Conservation (phyloP, 2,329 filamentous ascomycete species). For the Diaporthe sp. region DNA sequence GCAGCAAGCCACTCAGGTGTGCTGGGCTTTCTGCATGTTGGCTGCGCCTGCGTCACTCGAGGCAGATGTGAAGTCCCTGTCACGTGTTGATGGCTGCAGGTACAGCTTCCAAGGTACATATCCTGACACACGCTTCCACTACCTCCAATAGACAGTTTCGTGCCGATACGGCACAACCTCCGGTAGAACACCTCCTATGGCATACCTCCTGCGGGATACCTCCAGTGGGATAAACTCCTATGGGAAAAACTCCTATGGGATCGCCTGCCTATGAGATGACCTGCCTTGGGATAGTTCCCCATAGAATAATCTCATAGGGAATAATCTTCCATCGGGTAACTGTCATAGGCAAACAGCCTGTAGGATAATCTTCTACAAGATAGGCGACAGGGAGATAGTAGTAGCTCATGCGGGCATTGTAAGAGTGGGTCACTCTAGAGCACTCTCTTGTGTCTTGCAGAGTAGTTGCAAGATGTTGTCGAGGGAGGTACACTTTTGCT, state of each 20-base stretch:
- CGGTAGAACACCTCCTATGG: neutral
- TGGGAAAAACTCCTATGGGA: too few relatives aligned
- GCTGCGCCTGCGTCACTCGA: neutral
- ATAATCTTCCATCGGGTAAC: neutral
- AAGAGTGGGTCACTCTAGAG: neutral
- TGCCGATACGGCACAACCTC: neutral
- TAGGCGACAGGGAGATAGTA: neutral
- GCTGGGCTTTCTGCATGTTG: neutral
- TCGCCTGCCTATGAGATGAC: neutral
- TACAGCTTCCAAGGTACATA: neutral
- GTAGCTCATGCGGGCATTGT: neutral
- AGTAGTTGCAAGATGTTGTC: neutral
- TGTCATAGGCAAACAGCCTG: neutral
- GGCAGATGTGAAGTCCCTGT: neutral
- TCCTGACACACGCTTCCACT: too few relatives aligned
- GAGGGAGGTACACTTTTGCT: neutral
- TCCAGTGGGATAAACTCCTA: neutral
- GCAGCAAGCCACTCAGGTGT: neutral
- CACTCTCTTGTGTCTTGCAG: neutral
- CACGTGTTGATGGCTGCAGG: neutral
- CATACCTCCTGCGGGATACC: neutral
- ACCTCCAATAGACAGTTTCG: neutral
- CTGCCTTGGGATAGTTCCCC: neutral
- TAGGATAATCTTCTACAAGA: neutral
- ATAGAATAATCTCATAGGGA: neutral